Evolutionary conservation across 208 protist species (phyloP).

Genomic region (Leishmania aethiopica): DNA sequence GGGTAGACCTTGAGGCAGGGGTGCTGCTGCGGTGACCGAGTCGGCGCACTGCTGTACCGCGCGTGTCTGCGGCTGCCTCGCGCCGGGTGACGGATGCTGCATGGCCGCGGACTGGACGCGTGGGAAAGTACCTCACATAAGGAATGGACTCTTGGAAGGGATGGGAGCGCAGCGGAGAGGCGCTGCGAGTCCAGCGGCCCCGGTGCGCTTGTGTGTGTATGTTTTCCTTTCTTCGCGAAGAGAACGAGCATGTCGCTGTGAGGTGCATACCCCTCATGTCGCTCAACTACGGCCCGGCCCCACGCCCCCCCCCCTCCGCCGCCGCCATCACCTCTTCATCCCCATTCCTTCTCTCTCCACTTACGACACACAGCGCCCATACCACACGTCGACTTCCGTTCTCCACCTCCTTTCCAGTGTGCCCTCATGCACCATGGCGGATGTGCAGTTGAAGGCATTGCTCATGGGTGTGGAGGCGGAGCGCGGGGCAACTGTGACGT

Average conservation of each 20-base stretch:
- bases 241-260: too few species aligned
- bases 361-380: neutral
- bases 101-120: too few species aligned
- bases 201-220: too few species aligned
- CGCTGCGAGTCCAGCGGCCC: neutral
- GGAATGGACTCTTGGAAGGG: too few species aligned
- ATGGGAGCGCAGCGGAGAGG: too few species aligned
- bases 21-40: too few species aligned
- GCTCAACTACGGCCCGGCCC: neutral
- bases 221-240: too few species aligned
- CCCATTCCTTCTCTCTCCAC: neutral
- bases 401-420: neutral
- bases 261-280: too few species aligned
- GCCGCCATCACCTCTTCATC: neutral
- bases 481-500: slow-evolving; percentile 33
- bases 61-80: neutral
- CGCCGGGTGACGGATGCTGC: too few species aligned
- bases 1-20: too few species aligned
- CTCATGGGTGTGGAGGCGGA: slow-evolving; percentile 29
- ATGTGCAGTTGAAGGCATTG: slow-evolving; percentile 12
- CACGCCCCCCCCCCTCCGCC: neutral
- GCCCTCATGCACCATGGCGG: slow-evolving; percentile 9
- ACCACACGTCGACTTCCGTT: neutral
- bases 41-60: neutral
- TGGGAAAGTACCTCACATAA: too few species aligned